Conservation (phyloP, 2,329 filamentous ascomycete species). For the Xylaria sp. region DNA sequence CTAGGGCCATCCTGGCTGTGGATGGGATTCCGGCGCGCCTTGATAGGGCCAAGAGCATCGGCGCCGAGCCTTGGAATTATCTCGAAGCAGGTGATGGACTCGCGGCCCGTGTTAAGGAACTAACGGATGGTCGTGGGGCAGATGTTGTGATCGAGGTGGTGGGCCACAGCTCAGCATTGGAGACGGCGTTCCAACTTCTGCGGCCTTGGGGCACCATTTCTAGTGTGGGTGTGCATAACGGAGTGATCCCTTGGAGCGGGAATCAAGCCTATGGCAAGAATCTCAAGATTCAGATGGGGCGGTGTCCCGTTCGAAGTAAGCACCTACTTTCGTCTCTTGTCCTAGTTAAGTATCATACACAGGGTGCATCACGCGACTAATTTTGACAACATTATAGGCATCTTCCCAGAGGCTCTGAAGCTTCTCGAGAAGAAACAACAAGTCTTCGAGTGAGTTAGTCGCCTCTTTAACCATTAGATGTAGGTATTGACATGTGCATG, state of each 20-base stretch:
- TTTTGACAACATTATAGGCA: neutral
- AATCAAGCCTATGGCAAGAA: conserved; percentile 26
- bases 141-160: conserved; percentile 29
- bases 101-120: conserved; percentile 18
- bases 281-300: conserved; percentile 26
- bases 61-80: conserved; percentile 27
- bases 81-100: conserved; percentile 6
- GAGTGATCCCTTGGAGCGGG: conserved; percentile 21
- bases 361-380: neutral
- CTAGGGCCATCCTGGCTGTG: conserved; percentile 21
- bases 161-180: conserved; percentile 26
- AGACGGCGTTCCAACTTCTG: conserved; percentile 23
- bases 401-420: conserved; percentile 22
- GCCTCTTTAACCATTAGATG: neutral
- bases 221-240: conserved; percentile 27
- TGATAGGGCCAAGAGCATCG: conserved; percentile 13
- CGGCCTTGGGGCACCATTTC: conserved; percentile 27
- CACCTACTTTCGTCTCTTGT: neutral
- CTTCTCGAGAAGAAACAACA: conserved; percentile 25
- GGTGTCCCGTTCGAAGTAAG: conserved; percentile 28
- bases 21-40: conserved; percentile 22
- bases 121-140: conserved; percentile 22
- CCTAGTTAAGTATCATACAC: neutral
- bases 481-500: neutral
- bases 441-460: conserved; percentile 18